Evolutionary conservation across 179 eudicot species (phyloP).

Genomic region (Camellia oleifera): DNA sequence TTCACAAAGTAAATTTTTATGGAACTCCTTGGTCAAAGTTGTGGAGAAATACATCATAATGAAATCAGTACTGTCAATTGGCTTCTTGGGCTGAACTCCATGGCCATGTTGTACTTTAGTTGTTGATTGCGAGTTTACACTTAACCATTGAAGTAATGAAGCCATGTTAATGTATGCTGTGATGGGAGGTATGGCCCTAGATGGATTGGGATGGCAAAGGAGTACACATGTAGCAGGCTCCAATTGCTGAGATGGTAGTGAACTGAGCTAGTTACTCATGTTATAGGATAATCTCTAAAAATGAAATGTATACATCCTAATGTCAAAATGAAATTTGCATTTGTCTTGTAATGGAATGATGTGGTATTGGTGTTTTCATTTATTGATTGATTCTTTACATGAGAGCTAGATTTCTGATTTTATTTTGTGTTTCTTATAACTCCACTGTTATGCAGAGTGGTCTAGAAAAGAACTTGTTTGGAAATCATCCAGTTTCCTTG

Average conservation of each 20-base stretch:
- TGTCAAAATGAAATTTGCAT: not conserved
- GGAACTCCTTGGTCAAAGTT: not conserved
- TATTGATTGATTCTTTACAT: not conserved
- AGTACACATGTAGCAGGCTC: not conserved
- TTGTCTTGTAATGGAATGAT: not conserved
- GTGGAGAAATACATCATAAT: not conserved
- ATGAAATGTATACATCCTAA: not conserved
- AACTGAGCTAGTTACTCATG: not conserved
- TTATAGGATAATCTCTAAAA: not conserved
- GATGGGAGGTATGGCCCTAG: not conserved
- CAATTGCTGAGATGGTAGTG: not conserved
- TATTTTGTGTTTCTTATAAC: not conserved
- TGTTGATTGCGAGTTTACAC: too few species aligned
- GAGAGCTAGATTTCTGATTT: not conserved
- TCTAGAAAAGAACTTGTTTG: constrained; percentile 72
- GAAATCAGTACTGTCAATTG: not conserved
- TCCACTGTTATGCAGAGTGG: constrained; percentile 59
- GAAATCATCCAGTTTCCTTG: constrained; percentile 64
- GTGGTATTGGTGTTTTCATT: not conserved
- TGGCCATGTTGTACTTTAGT: too few species aligned
- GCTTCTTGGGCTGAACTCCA: too few species aligned
- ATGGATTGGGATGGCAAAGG: not conserved
- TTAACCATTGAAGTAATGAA: too few species aligned
- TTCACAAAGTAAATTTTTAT: not conserved
- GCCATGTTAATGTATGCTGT: too few species aligned